phyloP scores from a whole-genome alignment of 441 rosid genomes.

The Erodium texanum region DNA sequence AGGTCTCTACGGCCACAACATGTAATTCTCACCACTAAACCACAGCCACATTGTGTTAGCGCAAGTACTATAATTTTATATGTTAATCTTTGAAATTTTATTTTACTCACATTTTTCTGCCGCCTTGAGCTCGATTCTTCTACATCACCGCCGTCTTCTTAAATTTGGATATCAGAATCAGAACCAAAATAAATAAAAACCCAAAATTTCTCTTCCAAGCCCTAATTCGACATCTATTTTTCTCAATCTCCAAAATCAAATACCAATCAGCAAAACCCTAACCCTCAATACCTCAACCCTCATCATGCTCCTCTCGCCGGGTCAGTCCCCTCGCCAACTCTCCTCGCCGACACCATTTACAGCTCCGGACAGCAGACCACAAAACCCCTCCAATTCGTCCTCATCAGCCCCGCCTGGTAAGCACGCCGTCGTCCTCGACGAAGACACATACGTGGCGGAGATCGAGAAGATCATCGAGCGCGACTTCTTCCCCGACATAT shows the following conservation, averaged over 20 bases:
- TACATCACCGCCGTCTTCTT: no score
- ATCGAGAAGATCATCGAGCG: conserved; percentile 93
- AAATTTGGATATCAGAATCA: no score
- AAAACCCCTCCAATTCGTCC: conserved; percentile 17
- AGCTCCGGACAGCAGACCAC: not conserved
- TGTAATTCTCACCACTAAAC: conserved; percentile 56
- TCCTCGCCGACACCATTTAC: conserved; percentile 60
- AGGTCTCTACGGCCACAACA: conserved; percentile 66
- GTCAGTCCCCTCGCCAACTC: conserved; percentile 81
- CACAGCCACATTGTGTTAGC: conserved; percentile 36
- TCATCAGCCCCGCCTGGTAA: conserved; percentile 34
- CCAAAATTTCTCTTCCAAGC: no score
- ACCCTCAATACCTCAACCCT: no score
- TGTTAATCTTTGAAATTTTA: no score
- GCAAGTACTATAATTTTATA: no score
- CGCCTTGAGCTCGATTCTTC: no score
- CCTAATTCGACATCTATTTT: not conserved
- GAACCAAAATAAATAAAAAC: no score
- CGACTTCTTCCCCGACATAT: conserved; percentile 84
- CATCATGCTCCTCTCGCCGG: conserved; percentile 81
- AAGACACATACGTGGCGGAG: conserved; percentile 71
- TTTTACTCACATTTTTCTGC: no score
- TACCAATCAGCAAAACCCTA: not conserved
- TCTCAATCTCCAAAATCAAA: no score
- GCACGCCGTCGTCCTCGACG: conserved; percentile 60